Conservation (phyloP, 169 alveolate genomes). For the Perkinsus marinus region DNA sequence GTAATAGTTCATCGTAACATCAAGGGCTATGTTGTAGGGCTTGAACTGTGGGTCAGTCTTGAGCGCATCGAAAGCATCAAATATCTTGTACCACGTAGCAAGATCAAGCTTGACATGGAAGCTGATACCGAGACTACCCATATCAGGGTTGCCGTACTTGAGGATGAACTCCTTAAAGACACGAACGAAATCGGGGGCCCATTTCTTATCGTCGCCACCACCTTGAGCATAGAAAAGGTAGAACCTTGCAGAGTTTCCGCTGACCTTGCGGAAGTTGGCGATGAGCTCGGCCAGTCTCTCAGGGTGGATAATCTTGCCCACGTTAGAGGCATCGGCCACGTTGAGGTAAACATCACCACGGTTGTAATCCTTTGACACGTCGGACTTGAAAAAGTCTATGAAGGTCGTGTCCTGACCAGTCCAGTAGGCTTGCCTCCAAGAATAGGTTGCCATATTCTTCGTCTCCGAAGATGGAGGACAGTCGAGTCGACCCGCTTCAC, state of each 20-base stretch:
- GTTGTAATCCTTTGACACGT: background rate
- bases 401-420: background rate
- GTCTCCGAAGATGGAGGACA: background rate
- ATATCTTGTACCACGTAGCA: background rate
- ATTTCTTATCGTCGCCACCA: background rate
- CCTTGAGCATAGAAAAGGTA: background rate
- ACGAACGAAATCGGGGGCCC: background rate
- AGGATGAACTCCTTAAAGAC: background rate
- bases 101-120: background rate
- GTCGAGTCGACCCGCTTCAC: background rate
- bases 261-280: background rate
- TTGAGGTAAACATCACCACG: background rate
- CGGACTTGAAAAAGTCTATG: background rate
- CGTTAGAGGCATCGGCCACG: background rate
- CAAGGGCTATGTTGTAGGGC: background rate
- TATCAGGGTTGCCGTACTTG: background rate
- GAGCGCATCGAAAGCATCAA: background rate
- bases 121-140: background rate
- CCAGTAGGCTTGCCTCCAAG: background rate
- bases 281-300: background rate
- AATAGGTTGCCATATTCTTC: background rate
- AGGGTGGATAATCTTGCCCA: background rate
- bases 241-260: background rate
- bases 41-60: background rate
- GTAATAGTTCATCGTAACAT: background rate